Conservation (phyloP, 148 eudicot genomes). For the Spergularia bocconei region DNA sequence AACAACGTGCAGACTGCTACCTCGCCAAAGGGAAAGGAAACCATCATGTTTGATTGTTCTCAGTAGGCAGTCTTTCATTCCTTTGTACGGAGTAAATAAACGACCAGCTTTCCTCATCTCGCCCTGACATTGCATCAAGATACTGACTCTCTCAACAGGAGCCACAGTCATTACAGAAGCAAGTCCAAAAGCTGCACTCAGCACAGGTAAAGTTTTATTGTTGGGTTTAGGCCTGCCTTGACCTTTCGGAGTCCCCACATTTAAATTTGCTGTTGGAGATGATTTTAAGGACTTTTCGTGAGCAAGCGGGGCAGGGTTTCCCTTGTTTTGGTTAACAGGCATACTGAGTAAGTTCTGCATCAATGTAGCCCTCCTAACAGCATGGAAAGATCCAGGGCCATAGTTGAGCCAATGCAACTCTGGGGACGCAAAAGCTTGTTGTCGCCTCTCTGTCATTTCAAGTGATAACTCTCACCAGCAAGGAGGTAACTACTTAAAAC, state of each 20-base stretch:
- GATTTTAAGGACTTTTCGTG: not conserved
- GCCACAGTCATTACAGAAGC: not conserved
- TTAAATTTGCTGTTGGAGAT: not conserved
- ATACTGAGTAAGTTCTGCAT: not conserved
- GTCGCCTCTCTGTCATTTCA: slow-evolving; percentile 14
- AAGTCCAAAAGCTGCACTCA: not conserved
- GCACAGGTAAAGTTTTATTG: not conserved
- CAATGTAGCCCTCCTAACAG: not conserved
- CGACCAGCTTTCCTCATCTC: slow-evolving; percentile 30
- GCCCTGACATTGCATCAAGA: slow-evolving; percentile 35
- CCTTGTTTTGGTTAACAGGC: not conserved
- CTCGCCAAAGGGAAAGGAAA: slow-evolving; percentile 31
- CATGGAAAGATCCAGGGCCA: not conserved
- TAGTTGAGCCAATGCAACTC: slow-evolving; percentile 11
- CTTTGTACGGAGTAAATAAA: slow-evolving; percentile 30
- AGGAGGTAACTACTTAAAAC: not conserved
- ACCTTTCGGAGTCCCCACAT: not conserved
- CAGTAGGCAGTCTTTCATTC: slow-evolving; percentile 30
- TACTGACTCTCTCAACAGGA: slow-evolving; percentile 27
- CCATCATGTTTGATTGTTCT: slow-evolving; percentile 35
- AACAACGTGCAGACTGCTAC: slow-evolving; percentile 18
- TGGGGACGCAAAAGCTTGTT: not conserved
- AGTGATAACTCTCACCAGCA: not conserved
- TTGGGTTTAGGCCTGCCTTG: not conserved
- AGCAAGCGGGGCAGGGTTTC: not conserved